These are phyloP conservation scores for Staphylotrichum longicolle DNA, from an alignment of 495 filamentous ascomycete genomes.

Conservation along the genomic window DNA sequence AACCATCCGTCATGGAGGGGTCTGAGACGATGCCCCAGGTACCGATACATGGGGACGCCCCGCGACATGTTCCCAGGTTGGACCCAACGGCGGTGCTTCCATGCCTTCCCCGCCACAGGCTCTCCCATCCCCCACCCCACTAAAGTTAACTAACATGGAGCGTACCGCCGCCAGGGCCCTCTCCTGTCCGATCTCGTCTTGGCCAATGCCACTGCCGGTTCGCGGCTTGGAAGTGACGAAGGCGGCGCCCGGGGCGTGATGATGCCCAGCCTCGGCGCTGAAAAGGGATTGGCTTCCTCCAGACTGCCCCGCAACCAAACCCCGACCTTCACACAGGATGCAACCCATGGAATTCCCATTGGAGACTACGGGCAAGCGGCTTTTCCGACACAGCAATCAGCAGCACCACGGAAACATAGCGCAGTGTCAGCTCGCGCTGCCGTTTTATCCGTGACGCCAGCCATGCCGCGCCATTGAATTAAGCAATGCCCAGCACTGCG, in stretches of 20 bases:
- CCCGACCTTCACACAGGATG: neutral
- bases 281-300: slow-evolving; percentile 8
- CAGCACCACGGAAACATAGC: neutral
- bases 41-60: too few relatives aligned
- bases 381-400: neutral
- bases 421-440: neutral
- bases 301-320: slow-evolving; percentile 11
- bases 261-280: slow-evolving; percentile 10
- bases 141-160: neutral
- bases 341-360: neutral
- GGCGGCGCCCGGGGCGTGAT: slow-evolving; percentile 16
- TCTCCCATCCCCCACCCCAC: neutral
- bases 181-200: slow-evolving; percentile 11
- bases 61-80: too few relatives aligned
- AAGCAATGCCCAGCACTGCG: too few relatives aligned
- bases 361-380: neutral
- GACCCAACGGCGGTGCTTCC: too few relatives aligned
- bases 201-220: slow-evolving; percentile 16
- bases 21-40: too few relatives aligned
- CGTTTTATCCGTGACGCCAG: neutral
- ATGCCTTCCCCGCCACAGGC: too few relatives aligned
- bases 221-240: slow-evolving; percentile 17
- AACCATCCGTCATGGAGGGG: too few relatives aligned
- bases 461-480: too few relatives aligned
- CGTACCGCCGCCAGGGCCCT: neutral